These are phyloP conservation scores for Chamaenerion angustifolium DNA, from an alignment of 345 rosid species.

Conservation along the genomic window DNA sequence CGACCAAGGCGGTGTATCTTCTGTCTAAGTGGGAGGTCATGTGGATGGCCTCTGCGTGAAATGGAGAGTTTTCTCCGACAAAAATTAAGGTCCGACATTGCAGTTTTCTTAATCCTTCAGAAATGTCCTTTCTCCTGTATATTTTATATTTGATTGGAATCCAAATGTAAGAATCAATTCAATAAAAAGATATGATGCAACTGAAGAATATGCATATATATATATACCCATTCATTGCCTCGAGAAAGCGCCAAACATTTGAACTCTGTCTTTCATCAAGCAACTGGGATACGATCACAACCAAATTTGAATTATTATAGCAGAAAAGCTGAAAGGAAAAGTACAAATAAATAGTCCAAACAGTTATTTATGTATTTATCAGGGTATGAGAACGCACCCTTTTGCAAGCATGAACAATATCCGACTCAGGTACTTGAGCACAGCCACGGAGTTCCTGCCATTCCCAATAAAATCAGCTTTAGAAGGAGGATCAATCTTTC, in stretches of 20 bases:
- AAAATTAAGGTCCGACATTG: constrained; percentile 76
- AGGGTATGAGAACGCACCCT: constrained; percentile 36
- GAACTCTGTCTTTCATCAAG: constrained; percentile 73
- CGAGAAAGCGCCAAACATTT: constrained; percentile 73
- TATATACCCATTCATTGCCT: constrained; percentile 68
- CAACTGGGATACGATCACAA: constrained; percentile 24
- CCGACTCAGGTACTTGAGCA: constrained; percentile 70
- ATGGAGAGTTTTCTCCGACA: constrained; percentile 79
- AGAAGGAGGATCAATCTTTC: neutral
- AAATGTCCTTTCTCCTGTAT: constrained; percentile 75
- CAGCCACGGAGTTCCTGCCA: constrained; percentile 72
- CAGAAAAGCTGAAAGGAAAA: neutral
- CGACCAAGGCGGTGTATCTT: constrained; percentile 77
- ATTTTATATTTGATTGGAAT: no score
- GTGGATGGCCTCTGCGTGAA: constrained; percentile 73
- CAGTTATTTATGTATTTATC: no score
- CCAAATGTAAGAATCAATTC: no score
- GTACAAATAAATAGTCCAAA: no score
- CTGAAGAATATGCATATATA: neutral
- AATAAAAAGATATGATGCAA: neutral
- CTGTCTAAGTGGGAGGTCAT: constrained; percentile 73
- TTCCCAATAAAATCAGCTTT: constrained; percentile 4
- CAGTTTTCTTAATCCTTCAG: constrained; percentile 57
- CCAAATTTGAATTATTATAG: constrained; percentile 5
- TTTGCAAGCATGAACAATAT: constrained; percentile 67